Evolutionary conservation across 257 asterid genomes (phyloP).

Genomic region (Cordia subcordata): DNA sequence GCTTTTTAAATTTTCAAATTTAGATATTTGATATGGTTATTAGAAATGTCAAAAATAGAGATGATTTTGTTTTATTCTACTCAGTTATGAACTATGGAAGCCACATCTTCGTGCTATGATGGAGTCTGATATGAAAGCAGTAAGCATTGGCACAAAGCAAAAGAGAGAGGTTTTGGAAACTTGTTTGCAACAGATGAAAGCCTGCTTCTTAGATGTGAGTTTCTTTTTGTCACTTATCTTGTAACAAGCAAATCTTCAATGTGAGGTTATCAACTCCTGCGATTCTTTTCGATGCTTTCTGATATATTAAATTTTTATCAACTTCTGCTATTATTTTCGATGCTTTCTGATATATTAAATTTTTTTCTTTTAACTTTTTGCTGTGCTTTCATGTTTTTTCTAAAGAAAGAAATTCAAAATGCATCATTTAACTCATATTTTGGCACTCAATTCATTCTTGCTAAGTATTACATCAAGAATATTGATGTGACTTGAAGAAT

Average conservation of each 20-base stretch:
- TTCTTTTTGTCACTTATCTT: neutral
- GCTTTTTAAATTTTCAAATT: no score
- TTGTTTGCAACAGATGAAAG: constrained; percentile 88
- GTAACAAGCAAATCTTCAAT: neutral
- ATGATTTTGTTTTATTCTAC: constrained; percentile 8
- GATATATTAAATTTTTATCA: no score
- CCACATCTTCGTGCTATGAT: constrained; percentile 90
- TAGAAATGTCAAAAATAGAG: neutral
- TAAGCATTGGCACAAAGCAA: constrained; percentile 74
- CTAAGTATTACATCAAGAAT: no score
- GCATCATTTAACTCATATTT: no score
- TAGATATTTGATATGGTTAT: neutral
- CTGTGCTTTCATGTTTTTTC: no score
- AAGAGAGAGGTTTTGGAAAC: constrained; percentile 78
- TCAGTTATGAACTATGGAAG: constrained; percentile 92
- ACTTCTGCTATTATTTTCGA: no score
- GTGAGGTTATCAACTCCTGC: neutral
- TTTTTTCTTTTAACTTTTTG: no score
- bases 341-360: no score
- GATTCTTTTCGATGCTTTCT: neutral
- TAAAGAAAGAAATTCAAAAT: no score
- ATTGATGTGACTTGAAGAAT: no score
- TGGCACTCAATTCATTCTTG: no score
- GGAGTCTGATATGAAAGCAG: constrained; percentile 93
- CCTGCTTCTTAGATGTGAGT: constrained; percentile 90